Conservation (phyloP, 2,329 filamentous ascomycete species). For the Gnomoniopsis sp. region DNA sequence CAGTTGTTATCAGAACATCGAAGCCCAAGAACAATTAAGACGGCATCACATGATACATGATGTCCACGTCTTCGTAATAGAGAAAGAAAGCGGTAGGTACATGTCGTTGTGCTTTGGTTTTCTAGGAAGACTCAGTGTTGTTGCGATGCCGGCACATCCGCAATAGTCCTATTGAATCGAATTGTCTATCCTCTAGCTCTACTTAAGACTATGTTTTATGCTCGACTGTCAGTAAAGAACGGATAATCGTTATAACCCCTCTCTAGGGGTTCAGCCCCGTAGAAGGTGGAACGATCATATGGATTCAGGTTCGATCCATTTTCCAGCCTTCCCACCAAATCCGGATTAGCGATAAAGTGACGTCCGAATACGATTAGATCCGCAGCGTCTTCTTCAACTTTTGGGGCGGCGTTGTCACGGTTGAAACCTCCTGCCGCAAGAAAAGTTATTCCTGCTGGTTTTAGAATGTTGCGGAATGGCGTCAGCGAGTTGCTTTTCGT, state of each 20-base stretch:
- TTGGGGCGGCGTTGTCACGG: conserved; percentile 34
- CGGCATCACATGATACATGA: too few species aligned
- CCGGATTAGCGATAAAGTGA: conserved; percentile 46
- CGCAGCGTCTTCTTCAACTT: conserved; percentile 37
- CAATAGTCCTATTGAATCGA: too few species aligned
- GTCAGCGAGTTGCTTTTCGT: conserved; percentile 29
- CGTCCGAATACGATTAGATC: conserved; percentile 45
- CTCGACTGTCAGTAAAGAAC: conserved; percentile 27
- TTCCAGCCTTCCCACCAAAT: conserved; percentile 41
- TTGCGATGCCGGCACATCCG: too few species aligned
- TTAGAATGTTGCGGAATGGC: conserved; percentile 37
- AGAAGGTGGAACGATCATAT: conserved; percentile 45
- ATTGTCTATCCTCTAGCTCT: too few species aligned
- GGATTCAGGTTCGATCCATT: conserved; percentile 37
- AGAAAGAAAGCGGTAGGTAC: too few species aligned
- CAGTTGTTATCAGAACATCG: too few species aligned
- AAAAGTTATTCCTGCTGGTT: conserved; percentile 38
- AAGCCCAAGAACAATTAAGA: too few species aligned
- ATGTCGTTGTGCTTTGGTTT: too few species aligned
- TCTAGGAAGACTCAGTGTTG: too few species aligned
- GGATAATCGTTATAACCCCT: conserved; percentile 37
- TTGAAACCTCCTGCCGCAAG: conserved; percentile 48
- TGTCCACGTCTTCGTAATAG: too few species aligned
- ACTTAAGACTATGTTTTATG: too few species aligned
- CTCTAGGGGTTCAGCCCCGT: conserved; percentile 25